Evolutionary conservation across 2,329 filamentous ascomycete species (phyloP), one percentile per base, ranked within the genome.

Genomic region (Coccinonectria pachysandricola): DNA sequence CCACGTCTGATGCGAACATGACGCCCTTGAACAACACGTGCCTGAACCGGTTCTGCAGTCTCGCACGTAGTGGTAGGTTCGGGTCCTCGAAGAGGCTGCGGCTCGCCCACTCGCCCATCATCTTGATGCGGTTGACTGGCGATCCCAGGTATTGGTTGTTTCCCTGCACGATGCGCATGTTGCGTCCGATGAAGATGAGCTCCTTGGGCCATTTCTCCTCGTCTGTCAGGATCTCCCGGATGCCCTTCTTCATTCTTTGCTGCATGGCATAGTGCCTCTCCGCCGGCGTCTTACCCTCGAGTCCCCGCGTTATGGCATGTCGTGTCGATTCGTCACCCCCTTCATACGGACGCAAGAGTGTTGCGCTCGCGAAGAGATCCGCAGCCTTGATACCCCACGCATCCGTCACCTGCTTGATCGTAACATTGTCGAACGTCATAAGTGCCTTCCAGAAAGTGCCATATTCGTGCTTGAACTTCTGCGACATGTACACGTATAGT

Each of bases 181-280:
- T 94, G 19, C 87, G 73, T 2, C 84, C 85, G 43, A 95, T 86
- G 54, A 95, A 94, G 45, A 94, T 76, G 32, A 95, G 75, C 53
- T 93, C 86, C 48, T 81, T 79, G 4, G 87, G 87, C 76, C 83
- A 88, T 51, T 87, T 86, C 21, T 78, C 76, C 56, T 92, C 85
- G 54, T 94, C 85, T 7, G 74, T 74, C 6, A 95, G 68, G 31
- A 94, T 76, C 34, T 74, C 70, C 17, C 68, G 63, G 27, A 74
- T 59, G 2, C 66, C 68, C 34, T 83, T 71, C 52, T 82, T 82
- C 62, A 93, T 79, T 40, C 76, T 73, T 53, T 79, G 69, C 56
- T 93, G 94, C 87, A 92, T 84, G 44, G 84, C 82, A 52, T 82
- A 94, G 37, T 81, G 81, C 54, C 85, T 77, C 50, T 91, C 81